These are phyloP conservation scores for Parmales sp. DNA, from an alignment of 108 stramenopile genomes.

Conservation along the genomic window DNA sequence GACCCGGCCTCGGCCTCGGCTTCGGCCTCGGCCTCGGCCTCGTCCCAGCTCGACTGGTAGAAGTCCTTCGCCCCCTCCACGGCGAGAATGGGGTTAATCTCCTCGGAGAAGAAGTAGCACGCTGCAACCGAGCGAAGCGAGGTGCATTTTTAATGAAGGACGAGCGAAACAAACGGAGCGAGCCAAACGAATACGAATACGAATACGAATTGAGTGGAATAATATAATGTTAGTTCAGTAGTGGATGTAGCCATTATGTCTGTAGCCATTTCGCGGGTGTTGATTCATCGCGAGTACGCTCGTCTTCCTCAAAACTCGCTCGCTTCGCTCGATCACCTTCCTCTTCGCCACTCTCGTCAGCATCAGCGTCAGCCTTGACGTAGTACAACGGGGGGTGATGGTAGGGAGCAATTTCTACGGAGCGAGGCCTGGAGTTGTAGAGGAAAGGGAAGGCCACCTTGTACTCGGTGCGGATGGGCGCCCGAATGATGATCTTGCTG, in stretches of 20 bases:
- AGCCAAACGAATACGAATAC: no score
- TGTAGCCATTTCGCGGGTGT: no score
- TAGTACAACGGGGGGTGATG: conserved; percentile 84
- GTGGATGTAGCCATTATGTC: no score
- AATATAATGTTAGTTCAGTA: no score
- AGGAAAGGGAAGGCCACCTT: conserved; percentile 92
- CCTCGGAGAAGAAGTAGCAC: conserved; percentile 54
- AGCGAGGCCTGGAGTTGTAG: conserved; percentile 94
- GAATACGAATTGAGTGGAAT: no score
- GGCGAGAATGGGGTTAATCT: conserved; percentile 84
- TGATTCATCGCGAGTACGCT: no score
- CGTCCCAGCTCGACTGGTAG: conserved; percentile 33
- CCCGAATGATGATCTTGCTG: conserved; percentile 93
- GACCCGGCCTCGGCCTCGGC: conserved; percentile 18
- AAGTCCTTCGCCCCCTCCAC: conserved; percentile 42
- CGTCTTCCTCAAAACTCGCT: no score
- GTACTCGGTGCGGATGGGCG: conserved; percentile 95
- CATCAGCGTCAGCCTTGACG: conserved; percentile 65
- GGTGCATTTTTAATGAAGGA: no score
- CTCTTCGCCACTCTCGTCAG: no score
- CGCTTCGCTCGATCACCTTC: no score
- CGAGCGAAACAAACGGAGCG: no score
- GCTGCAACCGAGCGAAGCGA: no score
- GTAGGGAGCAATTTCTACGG: conserved; percentile 72
- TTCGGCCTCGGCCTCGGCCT: conserved; percentile 20